Base-by-base conservation (phyloP, 305 asterid genomes). In the Striga hermonthica region DNA sequence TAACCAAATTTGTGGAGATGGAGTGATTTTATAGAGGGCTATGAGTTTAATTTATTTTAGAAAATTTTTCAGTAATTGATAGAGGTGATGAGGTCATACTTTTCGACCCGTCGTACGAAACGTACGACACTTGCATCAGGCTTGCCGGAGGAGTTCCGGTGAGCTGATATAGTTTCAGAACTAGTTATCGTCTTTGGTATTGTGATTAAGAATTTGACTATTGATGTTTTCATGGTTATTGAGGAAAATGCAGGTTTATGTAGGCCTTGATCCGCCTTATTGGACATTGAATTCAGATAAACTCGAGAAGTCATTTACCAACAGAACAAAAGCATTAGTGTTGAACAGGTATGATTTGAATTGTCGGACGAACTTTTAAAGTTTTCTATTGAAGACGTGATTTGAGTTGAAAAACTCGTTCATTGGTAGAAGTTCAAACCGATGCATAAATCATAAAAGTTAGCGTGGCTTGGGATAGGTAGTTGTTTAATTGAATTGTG, bases 131-230 rank as follows among this genome's bases (percentile, higher is more conserved):
- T 10, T 88, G 98, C 68, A 84, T 88, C 72, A 81, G 79, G 75
- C 86, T 91, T 72, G 95, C 94, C 31, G 96, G 98, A 72, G 98
- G 96, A 75, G 75, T 88, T 22, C 98, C 98, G 0, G 98, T 91
- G 74, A 79, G 96, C 71, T 67, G 50, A 41, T 61, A 47, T 41
- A 14, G 8, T 57, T 11, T 44, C 62, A 48, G 6, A 10, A 12
- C 11, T 60, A 36, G 38, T 57, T 28, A 9, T 70, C 50, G 4
- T 1, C 15, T 5, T 14, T 11, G 22, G 6, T 49, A 12, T 14
- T 49, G 22, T 12, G 55, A 49, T 50, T 3, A 52, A 57, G 48
- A 15, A 57, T 6, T 65, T 22, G 31, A 22, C 31, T 22, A 66
- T 31, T 61, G 36, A 57, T 8, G 62, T 66, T 41, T 65, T 62